Conservation (phyloP, 2,329 filamentous ascomycete species). For the Penicillium sp. region DNA sequence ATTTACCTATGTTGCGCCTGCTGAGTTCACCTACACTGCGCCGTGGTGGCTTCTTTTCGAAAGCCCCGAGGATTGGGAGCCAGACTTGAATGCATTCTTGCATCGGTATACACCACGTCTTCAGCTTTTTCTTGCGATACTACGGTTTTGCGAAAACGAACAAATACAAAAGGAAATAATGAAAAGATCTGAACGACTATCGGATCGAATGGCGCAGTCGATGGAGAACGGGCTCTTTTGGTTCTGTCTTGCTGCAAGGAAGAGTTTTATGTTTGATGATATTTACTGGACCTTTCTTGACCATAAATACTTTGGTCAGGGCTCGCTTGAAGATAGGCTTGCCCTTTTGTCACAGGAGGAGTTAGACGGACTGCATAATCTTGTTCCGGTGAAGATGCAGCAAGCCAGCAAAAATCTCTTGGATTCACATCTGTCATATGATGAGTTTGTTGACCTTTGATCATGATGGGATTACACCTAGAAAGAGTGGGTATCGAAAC, state of each 20-base stretch:
- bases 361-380: not conserved
- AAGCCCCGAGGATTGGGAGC: conserved; percentile 1
- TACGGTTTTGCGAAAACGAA: not conserved
- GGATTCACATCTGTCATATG: conserved; percentile 4
- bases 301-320: not conserved
- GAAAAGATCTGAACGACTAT: not conserved
- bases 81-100: not conserved
- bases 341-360: not conserved
- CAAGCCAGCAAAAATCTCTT: conserved; percentile 2
- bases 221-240: not conserved
- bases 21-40: conserved; percentile 19
- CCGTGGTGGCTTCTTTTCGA: conserved; percentile 28
- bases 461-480: not conserved
- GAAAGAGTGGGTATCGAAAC: no score
- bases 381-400: conserved; percentile 4
- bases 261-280: not conserved
- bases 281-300: not conserved
- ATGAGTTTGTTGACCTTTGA: conserved; percentile 4
- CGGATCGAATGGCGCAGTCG: not conserved
- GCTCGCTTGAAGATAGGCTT: not conserved
- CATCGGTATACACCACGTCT: not conserved
- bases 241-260: not conserved
- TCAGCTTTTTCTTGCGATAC: not conserved
- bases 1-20: conserved; percentile 18
- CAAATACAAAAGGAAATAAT: not conserved